phyloP scores from a whole-genome alignment of 1,139 yeast genomes.

The Yamadazyma diddensiae region DNA sequence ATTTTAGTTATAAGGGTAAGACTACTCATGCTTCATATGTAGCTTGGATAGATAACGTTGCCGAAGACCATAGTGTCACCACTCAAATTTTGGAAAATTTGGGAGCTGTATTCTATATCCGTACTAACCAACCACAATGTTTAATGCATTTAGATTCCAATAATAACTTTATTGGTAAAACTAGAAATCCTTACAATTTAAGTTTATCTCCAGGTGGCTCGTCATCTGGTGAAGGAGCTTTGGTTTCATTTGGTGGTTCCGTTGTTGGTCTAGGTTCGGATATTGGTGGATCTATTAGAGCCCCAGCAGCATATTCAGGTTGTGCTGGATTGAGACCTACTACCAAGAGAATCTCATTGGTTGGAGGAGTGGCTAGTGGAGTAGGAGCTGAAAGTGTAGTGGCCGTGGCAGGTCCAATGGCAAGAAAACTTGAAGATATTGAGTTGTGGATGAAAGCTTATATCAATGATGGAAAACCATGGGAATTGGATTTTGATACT shows the following conservation, averaged over 20 bases:
- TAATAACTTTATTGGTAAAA: constrained; percentile 38
- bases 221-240: constrained; percentile 75
- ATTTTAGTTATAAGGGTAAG: constrained; percentile 54
- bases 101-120: constrained; percentile 61
- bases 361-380: constrained; percentile 50
- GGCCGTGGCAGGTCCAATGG: constrained; percentile 61
- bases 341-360: constrained; percentile 51
- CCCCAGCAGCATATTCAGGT: constrained; percentile 72
- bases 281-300: constrained; percentile 76
- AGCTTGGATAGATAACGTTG: constrained; percentile 46
- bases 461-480: constrained; percentile 63
- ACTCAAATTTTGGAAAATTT: constrained; percentile 51
- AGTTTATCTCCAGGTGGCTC: constrained; percentile 55
- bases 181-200: constrained; percentile 38
- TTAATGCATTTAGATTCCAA: constrained; percentile 46
- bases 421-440: constrained; percentile 60
- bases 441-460: constrained; percentile 56
- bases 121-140: constrained; percentile 47
- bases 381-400: constrained; percentile 56
- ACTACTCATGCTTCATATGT: constrained; percentile 66
- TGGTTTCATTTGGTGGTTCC: constrained; percentile 62
- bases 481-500: constrained; percentile 56
- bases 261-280: constrained; percentile 71
- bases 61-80: constrained; percentile 49
- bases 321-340: constrained; percentile 67